A percentile compares a stretch with the other conserved stretches of the same genome.
These are phyloP conservation scores for Nemania serpens DNA, from an alignment of 2,329 filamentous ascomycete genomes.

Conservation along the genomic window DNA sequence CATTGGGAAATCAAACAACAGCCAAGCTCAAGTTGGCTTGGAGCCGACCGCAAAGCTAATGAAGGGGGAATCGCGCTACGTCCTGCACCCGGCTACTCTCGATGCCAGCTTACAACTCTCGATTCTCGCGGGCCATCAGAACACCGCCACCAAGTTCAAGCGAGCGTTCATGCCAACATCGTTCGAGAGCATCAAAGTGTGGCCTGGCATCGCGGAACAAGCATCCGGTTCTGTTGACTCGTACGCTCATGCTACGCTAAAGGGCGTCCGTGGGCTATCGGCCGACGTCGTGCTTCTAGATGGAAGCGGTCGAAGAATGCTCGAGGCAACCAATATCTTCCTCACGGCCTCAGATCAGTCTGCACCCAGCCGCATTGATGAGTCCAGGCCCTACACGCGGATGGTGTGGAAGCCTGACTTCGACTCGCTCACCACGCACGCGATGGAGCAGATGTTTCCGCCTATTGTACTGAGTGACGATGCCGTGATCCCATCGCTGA, in stretches of 20 bases:
- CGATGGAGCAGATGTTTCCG: background rate
- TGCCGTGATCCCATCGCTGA: conserved; percentile 11
- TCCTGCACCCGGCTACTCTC: conserved; percentile 13
- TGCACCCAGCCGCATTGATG: background rate
- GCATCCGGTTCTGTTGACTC: background rate
- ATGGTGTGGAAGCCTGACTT: conserved; percentile 15
- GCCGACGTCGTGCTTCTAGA: conserved; percentile 1
- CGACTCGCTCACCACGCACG: background rate
- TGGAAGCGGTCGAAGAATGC: background rate
- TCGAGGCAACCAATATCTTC: conserved; percentile 9
- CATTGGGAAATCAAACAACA: background rate
- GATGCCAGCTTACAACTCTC: conserved; percentile 17
- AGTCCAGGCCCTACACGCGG: conserved; percentile 8
- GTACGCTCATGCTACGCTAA: background rate
- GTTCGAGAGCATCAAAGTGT: conserved; percentile 3
- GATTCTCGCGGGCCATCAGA: conserved; percentile 10
- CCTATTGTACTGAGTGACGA: conserved; percentile 3
- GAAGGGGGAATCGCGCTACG: conserved; percentile 12
- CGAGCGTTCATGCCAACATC: conserved; percentile 7
- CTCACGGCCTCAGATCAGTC: conserved; percentile 10
- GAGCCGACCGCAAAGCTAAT: conserved; percentile 2
- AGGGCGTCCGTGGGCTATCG: conserved; percentile 4
- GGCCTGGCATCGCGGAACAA: background rate
- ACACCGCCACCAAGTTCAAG: background rate
- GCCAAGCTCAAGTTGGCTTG: background rate